Percentiles rank a stretch among this genome's conserved stretches.
Evolutionary conservation across 2,329 filamentous ascomycete species (phyloP).

Genomic region (Colletotrichum tabaci): DNA sequence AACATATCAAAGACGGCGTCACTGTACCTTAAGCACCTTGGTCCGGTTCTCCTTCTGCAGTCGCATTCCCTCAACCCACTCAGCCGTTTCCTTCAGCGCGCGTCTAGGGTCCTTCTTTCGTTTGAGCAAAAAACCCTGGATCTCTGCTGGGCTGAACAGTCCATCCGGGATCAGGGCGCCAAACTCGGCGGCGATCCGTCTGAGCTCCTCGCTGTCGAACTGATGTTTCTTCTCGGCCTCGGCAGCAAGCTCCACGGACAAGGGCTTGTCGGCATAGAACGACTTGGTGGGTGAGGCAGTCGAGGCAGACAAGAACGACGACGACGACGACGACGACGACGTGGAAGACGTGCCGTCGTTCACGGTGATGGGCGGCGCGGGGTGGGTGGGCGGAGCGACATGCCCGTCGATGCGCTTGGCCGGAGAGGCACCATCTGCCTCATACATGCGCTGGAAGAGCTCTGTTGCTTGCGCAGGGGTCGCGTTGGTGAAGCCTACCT

Average conservation of each 20-base stretch:
- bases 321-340: background rate
- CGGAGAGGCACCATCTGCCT: slow-evolving; percentile 51
- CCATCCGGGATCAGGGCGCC: slow-evolving; percentile 66
- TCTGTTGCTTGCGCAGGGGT: slow-evolving; percentile 65
- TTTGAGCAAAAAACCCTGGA: slow-evolving; percentile 76
- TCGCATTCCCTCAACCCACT: slow-evolving; percentile 67
- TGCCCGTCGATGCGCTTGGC: slow-evolving; percentile 38
- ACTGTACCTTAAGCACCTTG: slow-evolving; percentile 66
- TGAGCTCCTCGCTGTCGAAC: slow-evolving; percentile 55
- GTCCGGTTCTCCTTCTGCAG: slow-evolving; percentile 66
- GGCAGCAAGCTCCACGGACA: background rate
- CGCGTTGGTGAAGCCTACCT: slow-evolving; percentile 45
- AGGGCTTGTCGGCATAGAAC: background rate
- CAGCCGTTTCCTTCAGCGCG: slow-evolving; percentile 67
- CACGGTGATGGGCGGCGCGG: slow-evolving; percentile 12
- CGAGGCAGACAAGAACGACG: background rate
- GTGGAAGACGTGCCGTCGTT: slow-evolving; percentile 22
- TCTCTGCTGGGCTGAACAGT: slow-evolving; percentile 71
- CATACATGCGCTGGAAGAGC: slow-evolving; percentile 75
- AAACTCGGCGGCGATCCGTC: slow-evolving; percentile 64
- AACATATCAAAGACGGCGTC: slow-evolving; percentile 11
- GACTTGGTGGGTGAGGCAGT: slow-evolving; percentile 2
- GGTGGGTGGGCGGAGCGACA: slow-evolving; percentile 25
- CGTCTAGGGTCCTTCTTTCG: slow-evolving; percentile 71
- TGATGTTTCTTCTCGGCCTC: slow-evolving; percentile 41